Evolutionary conservation across 2,329 filamentous ascomycete genomes (phyloP).

Genomic region (Aspergillus aculeatus): DNA sequence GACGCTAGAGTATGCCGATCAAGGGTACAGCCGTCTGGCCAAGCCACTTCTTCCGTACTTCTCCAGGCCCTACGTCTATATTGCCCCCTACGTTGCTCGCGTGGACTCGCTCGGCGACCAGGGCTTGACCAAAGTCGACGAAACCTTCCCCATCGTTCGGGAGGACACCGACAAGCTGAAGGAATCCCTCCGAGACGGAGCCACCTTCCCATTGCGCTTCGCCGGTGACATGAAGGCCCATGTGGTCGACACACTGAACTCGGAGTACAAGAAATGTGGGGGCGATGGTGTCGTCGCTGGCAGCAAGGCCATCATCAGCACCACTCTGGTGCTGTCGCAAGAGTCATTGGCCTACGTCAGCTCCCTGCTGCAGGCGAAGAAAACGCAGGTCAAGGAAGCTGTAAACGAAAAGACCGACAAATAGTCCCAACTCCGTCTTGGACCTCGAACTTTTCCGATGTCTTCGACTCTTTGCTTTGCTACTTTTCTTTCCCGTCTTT

Average conservation of each 20-base stretch:
- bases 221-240: constrained; percentile 56
- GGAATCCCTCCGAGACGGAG: constrained; percentile 60
- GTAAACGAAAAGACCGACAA: constrained; percentile 50
- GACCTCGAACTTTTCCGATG: not conserved
- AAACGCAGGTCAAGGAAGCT: constrained; percentile 58
- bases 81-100: constrained; percentile 79
- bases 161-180: constrained; percentile 71
- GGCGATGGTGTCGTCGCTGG: constrained; percentile 63
- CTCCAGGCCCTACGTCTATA: constrained; percentile 73
- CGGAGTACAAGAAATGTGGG: constrained; percentile 49
- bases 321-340: constrained; percentile 64
- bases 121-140: constrained; percentile 68
- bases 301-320: constrained; percentile 68
- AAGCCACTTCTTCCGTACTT: constrained; percentile 78
- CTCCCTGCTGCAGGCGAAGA: constrained; percentile 60
- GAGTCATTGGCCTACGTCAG: constrained; percentile 64
- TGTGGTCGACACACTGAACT: constrained; percentile 43
- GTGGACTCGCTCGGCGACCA: constrained; percentile 75
- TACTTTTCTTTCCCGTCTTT: not conserved
- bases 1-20: constrained; percentile 72
- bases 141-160: constrained; percentile 70
- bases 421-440: constrained; percentile 11
- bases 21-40: constrained; percentile 73
- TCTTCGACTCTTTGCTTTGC: not conserved
- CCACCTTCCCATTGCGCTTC: constrained; percentile 63